Base-by-base conservation (phyloP, 495 filamentous ascomycete species). In the Tuber calosporum region DNA sequence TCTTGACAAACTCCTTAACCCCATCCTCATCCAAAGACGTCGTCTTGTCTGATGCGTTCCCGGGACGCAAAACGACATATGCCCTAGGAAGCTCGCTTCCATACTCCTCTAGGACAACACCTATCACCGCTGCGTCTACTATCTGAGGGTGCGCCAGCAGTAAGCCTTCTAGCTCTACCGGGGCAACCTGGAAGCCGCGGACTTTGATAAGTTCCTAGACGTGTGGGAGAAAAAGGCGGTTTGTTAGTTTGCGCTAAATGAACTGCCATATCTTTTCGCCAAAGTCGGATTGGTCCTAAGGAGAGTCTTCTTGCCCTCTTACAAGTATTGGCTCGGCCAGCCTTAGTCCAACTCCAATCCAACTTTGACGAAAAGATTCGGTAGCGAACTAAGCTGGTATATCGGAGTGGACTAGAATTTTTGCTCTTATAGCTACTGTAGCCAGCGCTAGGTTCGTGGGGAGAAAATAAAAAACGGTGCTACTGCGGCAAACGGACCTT, bases 111-210 rank as follows among this genome's bases (percentile, higher is more conserved):
- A 74, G 70, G 39, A 82, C 70, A 20, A 88, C 83, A 0, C 85
- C 85, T 30, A 88, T 82, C 30, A 88, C 87, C 11, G 85, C 89
- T 34, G 84, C 87, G 73, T 90, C 88, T 66, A 85, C 78, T 34
- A 91, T 84, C 2, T 83, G 81, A 7, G 85, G 84, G 74, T 91
- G 89, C 20, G 85, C 83, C 19, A 90, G 77, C 7, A 91, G 83
- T 3, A 89, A 78, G 20, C 86, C 87, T 77, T 91, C 89, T 1
- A 91, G 81, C 76, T 91, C 89, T 1, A 88, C 88, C 1, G 89
- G 89, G 11, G 79, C 79, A 0, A 81, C 79, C 15, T 81, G 79
- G 26, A 81, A 77, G 9, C 79, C 79, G 13, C 79, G 79, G 34
- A 81, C 79, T 68, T 81, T 88, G 80, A 88, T 87, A 75, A 88